Percentiles rank a stretch among this genome's conserved stretches.
Conservation (phyloP, 306 rosid genomes). For the Castanospermum australe region DNA sequence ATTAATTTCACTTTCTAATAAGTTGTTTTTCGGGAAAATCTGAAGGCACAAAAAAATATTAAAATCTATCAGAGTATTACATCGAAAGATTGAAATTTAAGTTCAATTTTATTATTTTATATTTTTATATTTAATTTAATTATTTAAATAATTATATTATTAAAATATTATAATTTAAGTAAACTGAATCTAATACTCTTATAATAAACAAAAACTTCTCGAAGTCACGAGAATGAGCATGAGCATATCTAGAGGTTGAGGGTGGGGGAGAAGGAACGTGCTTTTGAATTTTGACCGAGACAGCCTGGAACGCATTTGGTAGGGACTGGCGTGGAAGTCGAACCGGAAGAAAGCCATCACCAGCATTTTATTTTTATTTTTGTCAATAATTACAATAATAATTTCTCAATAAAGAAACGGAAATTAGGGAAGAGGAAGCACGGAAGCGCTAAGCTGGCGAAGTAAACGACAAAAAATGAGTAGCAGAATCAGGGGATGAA, state of each 20-base stretch:
- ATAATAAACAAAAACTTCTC: too few relatives aligned
- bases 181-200: too few relatives aligned
- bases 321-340: not conserved
- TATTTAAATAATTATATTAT: too few relatives aligned
- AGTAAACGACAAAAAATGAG: constrained; percentile 42
- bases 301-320: constrained; percentile 46
- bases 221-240: too few relatives aligned
- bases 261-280: not conserved
- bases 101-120: too few relatives aligned
- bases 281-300: constrained; percentile 43
- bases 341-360: not conserved
- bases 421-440: constrained; percentile 29
- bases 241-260: not conserved
- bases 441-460: constrained; percentile 40
- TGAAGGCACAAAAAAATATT: too few relatives aligned
- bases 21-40: not conserved
- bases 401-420: not conserved
- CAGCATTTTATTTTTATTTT: not conserved
- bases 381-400: not conserved
- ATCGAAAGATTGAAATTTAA: too few relatives aligned
- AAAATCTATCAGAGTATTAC: too few relatives aligned
- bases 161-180: too few relatives aligned
- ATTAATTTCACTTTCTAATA: not conserved
- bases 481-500: constrained; percentile 38
- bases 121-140: too few relatives aligned